Base-by-base conservation (phyloP, 768 basidiomycete species). In the Mycena kentingensis region DNA sequence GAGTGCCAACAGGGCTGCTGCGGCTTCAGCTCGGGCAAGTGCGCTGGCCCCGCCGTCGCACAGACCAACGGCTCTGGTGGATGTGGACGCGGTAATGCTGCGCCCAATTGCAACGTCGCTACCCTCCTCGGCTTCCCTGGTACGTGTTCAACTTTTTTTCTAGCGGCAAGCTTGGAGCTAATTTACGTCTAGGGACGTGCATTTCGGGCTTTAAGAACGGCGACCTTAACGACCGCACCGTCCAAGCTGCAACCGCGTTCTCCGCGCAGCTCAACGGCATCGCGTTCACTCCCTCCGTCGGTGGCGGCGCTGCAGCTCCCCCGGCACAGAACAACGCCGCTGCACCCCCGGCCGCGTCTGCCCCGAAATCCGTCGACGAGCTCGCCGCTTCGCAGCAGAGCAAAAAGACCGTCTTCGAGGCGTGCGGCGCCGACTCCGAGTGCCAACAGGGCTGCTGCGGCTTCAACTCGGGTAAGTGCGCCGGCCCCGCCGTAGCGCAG, bases 1-100 rank as follows among this genome's bases (percentile, higher is more conserved):
- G 60, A 63, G 32, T 63, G 62, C 51, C 59, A 36, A 38, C 59
- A 37, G 37, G 59, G 55, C 38, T 63, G 62, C 54, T 63, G 60
- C 41, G 62, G 46, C 25, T 63, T 63, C 62, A 45, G 27, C 27
- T 39, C 36, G 34, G 62, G 62, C 47, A 63, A 63, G 42, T 63
- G 62, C 41, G 62, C 62, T 7, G 62, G 60, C 29, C 44, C 60
- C 6, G 54, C 52, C 39, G 46, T 63, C 44, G 60, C 62, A 2
- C 62, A 61, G 44, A 54, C 52, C 47, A 49, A 51, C 31, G 62
- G 53, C 29, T 28, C 32, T 21, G 62, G 62, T 39, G 62, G 62
- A 11, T 63, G 62, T 51, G 62, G 62, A 11, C 47, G 45, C 55
- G 62, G 62, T 16, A 49, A 41, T 37, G 26, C 49, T 2, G 16